These are phyloP conservation scores for Evernia prunastri DNA, from an alignment of 495 filamentous ascomycete genomes.

Conservation along the genomic window DNA sequence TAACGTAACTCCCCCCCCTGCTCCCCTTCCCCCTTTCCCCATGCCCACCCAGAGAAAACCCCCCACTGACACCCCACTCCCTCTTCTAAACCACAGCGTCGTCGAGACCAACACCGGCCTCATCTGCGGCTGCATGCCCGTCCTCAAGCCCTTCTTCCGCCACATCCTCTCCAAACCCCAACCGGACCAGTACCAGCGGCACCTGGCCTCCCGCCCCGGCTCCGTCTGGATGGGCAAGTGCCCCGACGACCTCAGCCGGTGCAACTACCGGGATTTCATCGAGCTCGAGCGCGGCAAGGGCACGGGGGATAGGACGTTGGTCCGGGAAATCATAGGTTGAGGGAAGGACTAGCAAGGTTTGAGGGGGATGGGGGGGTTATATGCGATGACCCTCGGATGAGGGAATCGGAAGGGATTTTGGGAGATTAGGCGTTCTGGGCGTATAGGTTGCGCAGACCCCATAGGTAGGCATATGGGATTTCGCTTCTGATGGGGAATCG, in stretches of 20 bases:
- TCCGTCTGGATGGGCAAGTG: background rate
- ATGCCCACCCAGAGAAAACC: too few species aligned
- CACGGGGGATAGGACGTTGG: background rate
- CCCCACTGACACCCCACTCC: too few species aligned
- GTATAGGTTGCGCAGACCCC: too few species aligned
- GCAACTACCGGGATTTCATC: background rate
- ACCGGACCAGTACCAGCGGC: background rate
- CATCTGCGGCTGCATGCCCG: conserved; percentile 35
- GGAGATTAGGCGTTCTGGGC: too few species aligned
- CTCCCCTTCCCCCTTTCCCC: background rate
- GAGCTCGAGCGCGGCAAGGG: background rate
- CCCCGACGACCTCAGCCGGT: background rate
- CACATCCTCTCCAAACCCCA: background rate
- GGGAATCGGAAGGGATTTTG: too few species aligned
- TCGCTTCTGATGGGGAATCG: too few species aligned
- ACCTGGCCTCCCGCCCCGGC: background rate
- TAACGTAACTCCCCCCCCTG: background rate
- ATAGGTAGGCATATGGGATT: too few species aligned
- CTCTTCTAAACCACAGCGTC: conserved; percentile 24
- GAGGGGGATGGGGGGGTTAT: too few species aligned
- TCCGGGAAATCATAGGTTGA: background rate
- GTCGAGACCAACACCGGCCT: conserved; percentile 38
- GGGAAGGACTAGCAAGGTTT: too few species aligned
- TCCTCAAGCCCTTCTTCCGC: conserved; percentile 35
- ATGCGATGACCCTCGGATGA: too few species aligned